Evolutionary conservation across 257 asterid genomes (phyloP).

Genomic region (Fraxinus excelsior): DNA sequence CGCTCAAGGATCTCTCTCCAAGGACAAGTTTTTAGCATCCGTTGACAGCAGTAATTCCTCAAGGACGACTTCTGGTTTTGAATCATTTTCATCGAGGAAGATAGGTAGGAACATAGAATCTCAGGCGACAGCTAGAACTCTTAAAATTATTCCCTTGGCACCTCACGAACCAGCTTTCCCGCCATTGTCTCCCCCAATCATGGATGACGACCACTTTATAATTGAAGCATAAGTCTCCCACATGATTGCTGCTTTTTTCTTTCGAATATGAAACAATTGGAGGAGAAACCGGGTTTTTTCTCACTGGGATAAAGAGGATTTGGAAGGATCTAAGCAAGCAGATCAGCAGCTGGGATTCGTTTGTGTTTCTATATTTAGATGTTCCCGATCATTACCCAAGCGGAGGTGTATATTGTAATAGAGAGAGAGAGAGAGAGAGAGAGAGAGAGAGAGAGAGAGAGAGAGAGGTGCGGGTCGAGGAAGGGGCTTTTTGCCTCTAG

Average conservation of each 20-base stretch:
- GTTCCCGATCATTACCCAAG: constrained; percentile 83
- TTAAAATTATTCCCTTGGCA: constrained; percentile 28
- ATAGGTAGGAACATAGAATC: constrained; percentile 47
- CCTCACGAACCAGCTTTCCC: constrained; percentile 70
- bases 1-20: constrained; percentile 52
- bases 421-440: constrained; percentile 22
- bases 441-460: constrained; percentile 23
- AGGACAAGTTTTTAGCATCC: constrained; percentile 30
- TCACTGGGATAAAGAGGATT: neutral
- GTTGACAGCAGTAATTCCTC: constrained; percentile 50
- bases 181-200: constrained; percentile 73
- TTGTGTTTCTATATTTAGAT: constrained; percentile 46
- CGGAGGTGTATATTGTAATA: too few species aligned
- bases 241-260: constrained; percentile 54
- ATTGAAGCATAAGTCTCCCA: too few species aligned
- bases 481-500: constrained; percentile 26
- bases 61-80: neutral
- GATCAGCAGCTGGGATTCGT: constrained; percentile 29
- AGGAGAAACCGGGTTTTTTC: constrained; percentile 7
- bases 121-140: constrained; percentile 56
- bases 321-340: constrained; percentile 65
- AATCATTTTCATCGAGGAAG: constrained; percentile 66
- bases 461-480: constrained; percentile 20
- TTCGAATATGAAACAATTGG: constrained; percentile 31
- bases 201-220: constrained; percentile 37